Evolutionary conservation across 495 filamentous ascomycete species (phyloP), one percentile per base, ranked within the genome.

Genomic region (Apodospora peruviana): DNA sequence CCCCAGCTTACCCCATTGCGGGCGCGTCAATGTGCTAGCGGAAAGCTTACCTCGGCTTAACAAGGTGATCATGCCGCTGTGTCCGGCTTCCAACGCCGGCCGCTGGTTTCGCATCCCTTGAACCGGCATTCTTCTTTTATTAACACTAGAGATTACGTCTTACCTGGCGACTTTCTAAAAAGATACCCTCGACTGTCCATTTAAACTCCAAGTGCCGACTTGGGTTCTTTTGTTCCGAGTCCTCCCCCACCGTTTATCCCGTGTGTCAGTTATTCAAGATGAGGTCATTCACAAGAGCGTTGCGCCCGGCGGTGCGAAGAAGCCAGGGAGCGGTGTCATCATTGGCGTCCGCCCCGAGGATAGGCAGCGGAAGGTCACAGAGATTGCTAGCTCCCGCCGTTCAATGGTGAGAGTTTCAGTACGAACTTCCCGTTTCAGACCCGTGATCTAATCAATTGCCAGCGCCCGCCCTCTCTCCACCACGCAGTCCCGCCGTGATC

Each of bases 381-480:
- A 47, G 29, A 22, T 43, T 40, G 8, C 21, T 55, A 7, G 27
- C 27, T 11, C 24, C 52, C 22, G 48, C 44, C 17, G 35, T 47
- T 46, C 65, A 62, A 42, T 48, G 53, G 65, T 68, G 50, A 61
- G 61, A 47, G 4, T 18, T 27, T 40, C 40, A 14, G 41, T 14
- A 4, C 23, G 16, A 10, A 12, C 12, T n/a, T 39, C 2, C 10
- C 20, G 12, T 22, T 48, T 52, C 45, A 23, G 20, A 20, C 3
- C 17, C 7, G 38, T 34, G 40, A 12, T 12, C 25, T 40, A 5
- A 37, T n/a, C n/a, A n/a, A n/a, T n/a, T n/a, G n/a, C 51, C 20
- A 86, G 76, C 55, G 69, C 76, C 55, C 76, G 86, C 74, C 72
- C 82, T 17, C 79, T 94, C 56, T 88, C 87, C n/a, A 81, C 81